Conservation (phyloP, 2,329 filamentous ascomycete species). For the Pleomassaria siparia region DNA sequence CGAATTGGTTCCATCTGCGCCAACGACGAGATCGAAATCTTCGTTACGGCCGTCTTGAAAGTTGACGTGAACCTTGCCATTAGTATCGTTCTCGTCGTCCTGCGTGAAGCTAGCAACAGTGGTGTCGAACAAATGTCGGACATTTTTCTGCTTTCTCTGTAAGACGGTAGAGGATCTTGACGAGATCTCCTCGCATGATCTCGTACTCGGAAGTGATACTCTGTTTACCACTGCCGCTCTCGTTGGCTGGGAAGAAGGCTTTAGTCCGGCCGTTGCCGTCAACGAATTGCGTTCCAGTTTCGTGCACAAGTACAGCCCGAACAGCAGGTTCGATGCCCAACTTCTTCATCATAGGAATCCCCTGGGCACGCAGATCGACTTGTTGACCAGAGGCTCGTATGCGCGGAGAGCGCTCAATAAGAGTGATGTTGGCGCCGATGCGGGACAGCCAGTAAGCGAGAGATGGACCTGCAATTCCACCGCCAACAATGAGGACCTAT, state of each 20-base stretch:
- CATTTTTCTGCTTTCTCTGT: constrained; percentile 17
- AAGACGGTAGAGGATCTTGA: constrained; percentile 29
- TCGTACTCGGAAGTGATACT: constrained; percentile 20
- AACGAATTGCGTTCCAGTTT: constrained; percentile 42
- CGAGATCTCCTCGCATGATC: constrained; percentile 27
- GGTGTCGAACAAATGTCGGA: constrained; percentile 23
- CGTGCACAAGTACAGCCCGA: constrained; percentile 30
- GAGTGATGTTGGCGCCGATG: constrained; percentile 38
- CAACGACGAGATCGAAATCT: constrained; percentile 21
- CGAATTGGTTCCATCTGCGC: constrained; percentile 19
- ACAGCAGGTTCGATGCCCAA: constrained; percentile 43
- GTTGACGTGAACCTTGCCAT: constrained; percentile 10
- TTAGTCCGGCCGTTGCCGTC: constrained; percentile 14
- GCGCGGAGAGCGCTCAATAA: constrained; percentile 44
- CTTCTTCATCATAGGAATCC: constrained; percentile 41
- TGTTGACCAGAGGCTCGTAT: constrained; percentile 45
- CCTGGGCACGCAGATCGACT: constrained; percentile 46
- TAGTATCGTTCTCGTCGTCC: constrained; percentile 3
- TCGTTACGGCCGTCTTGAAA: constrained; percentile 29
- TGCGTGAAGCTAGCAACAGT: constrained; percentile 11
- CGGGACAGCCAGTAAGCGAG: constrained; percentile 34
- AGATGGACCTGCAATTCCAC: constrained; percentile 37
- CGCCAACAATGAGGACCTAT: constrained; percentile 35
- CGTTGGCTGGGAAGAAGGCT: constrained; percentile 27
- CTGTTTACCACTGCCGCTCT: constrained; percentile 21